Evolutionary conservation across 805 yeast species (phyloP).

Genomic region (Helenozyma baotianmanensis): DNA sequence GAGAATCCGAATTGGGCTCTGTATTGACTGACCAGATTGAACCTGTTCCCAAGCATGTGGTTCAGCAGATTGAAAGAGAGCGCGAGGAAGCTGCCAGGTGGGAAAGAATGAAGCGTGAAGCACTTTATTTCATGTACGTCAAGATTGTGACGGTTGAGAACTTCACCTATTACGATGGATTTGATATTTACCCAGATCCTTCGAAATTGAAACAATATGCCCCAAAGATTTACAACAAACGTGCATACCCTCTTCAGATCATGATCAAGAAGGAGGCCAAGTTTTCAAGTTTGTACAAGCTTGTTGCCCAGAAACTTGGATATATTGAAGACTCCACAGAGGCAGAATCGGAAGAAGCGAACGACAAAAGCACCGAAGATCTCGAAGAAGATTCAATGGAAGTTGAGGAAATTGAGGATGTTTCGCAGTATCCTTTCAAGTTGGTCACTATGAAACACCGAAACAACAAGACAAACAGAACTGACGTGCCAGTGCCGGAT

Average conservation of each 20-base stretch:
- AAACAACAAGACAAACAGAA: slow-evolving; percentile 66
- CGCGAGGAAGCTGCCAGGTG: slow-evolving; percentile 51
- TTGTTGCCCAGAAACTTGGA: slow-evolving; percentile 44
- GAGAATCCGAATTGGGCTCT: slow-evolving; percentile 53
- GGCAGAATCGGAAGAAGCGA: slow-evolving; percentile 4
- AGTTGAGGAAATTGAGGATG: neutral
- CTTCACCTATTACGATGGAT: slow-evolving; percentile 61
- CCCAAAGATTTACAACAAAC: slow-evolving; percentile 44
- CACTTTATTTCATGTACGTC: slow-evolving; percentile 41
- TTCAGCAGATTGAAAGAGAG: slow-evolving; percentile 62
- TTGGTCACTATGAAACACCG: slow-evolving; percentile 66
- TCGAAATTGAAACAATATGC: slow-evolving; percentile 40
- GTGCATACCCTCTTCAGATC: slow-evolving; percentile 44
- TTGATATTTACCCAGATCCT: slow-evolving; percentile 71
- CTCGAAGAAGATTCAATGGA: slow-evolving; percentile 1
- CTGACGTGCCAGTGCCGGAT: slow-evolving; percentile 37
- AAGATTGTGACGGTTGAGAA: slow-evolving; percentile 51
- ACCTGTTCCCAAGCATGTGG: slow-evolving; percentile 58
- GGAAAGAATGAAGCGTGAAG: slow-evolving; percentile 63
- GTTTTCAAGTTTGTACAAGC: slow-evolving; percentile 45
- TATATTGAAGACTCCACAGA: slow-evolving; percentile 21
- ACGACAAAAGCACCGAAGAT: neutral
- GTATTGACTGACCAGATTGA: slow-evolving; percentile 52
- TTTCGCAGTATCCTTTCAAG: slow-evolving; percentile 35
- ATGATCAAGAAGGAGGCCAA: slow-evolving; percentile 55